A percentile compares a stretch with the other conserved stretches of the same genome.
phyloP scores from a whole-genome alignment of 305 asterid species.

The Ajuga reptans region DNA sequence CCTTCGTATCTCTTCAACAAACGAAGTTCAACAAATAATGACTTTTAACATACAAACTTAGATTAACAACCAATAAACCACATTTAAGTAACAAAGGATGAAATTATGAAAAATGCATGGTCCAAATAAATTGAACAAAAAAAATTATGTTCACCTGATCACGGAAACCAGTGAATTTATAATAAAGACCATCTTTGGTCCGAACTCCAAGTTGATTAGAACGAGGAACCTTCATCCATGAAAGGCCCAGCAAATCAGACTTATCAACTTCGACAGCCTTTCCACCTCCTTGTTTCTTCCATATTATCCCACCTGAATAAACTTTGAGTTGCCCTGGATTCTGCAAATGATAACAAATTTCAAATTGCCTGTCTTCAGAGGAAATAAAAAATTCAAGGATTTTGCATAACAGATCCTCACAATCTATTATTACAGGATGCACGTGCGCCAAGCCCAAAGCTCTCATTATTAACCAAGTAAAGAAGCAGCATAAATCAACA shows the following conservation, averaged over 20 bases:
- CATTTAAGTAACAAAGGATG: neutral
- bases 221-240: conserved; percentile 98
- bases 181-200: conserved; percentile 75
- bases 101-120: neutral
- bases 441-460: neutral
- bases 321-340: conserved; percentile 84
- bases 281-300: conserved; percentile 98
- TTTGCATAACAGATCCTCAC: neutral
- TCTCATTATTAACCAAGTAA: neutral
- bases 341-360: conserved; percentile 34
- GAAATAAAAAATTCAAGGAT: neutral
- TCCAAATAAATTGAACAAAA: neutral
- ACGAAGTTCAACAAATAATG: neutral
- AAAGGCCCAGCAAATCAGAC: conserved; percentile 56
- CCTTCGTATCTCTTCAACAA: neutral
- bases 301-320: conserved; percentile 69
- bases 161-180: conserved; percentile 87
- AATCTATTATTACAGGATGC: conserved; percentile 9
- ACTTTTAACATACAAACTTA: neutral
- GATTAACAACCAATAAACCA: neutral
- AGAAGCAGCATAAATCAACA: conserved; percentile 4
- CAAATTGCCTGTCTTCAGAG: conserved; percentile 1
- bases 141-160: conserved; percentile 59
- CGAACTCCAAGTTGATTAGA: conserved; percentile 85
- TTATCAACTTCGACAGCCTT: conserved; percentile 90